Conservation (phyloP, 352 stramenopile genomes). For the Pythium aquatile region DNA sequence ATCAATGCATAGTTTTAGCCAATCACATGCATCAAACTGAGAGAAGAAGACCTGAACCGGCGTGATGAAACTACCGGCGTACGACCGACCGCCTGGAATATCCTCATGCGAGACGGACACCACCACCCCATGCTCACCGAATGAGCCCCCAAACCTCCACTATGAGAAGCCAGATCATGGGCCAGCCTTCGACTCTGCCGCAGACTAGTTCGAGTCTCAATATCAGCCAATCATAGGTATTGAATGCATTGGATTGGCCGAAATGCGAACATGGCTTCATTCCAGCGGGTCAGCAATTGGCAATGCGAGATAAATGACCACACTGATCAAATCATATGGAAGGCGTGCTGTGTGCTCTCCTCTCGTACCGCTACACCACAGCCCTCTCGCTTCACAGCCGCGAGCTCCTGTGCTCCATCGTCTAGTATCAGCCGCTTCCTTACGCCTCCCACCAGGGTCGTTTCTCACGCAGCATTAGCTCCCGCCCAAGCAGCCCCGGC, state of each 20-base stretch:
- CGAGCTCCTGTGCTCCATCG: background rate
- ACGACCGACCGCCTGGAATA: background rate
- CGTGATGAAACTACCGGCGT: background rate
- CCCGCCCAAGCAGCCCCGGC: background rate
- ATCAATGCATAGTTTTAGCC: background rate
- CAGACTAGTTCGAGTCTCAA: background rate
- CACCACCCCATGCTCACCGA: background rate
- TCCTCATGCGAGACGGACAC: background rate
- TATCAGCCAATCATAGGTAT: background rate
- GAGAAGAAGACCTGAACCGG: background rate
- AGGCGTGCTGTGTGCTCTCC: background rate
- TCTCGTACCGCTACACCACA: background rate
- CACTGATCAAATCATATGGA: background rate
- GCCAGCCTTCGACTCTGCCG: background rate
- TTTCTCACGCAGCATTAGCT: background rate
- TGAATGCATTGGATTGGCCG: background rate
- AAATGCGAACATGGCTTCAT: background rate
- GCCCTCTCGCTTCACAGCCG: background rate
- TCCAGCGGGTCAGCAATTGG: background rate
- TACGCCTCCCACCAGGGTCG: background rate
- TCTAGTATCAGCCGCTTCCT: background rate
- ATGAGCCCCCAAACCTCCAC: too few relatives aligned
- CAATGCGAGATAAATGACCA: background rate
- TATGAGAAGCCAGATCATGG: too few relatives aligned
- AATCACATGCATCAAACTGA: background rate